Percentiles rank a stretch among this genome's conserved stretches.
Conservation (phyloP, 225 moss, liverwort and hornwort species). For the Bryoerythrophyllum caledonicum region DNA sequence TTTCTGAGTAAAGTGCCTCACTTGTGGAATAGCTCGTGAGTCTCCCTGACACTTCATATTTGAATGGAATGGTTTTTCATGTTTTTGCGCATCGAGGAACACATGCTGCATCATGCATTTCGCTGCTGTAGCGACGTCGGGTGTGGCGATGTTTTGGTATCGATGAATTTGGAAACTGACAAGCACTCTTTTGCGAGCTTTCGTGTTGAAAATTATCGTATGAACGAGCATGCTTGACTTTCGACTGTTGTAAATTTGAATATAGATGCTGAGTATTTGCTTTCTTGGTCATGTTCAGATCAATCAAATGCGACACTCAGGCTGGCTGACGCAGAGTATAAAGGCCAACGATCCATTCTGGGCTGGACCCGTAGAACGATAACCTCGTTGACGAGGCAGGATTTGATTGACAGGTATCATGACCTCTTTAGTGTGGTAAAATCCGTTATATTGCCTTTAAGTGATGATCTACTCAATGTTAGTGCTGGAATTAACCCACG, state of each 20-base stretch:
- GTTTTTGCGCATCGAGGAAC: background rate
- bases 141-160: background rate
- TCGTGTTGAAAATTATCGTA: background rate
- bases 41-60: background rate
- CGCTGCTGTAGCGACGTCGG: background rate
- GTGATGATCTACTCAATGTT: background rate
- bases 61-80: constrained; percentile 3
- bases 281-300: constrained; percentile 26
- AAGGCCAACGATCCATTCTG: constrained; percentile 55
- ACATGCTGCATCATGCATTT: background rate
- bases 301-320: constrained; percentile 53
- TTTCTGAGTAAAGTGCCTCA: background rate
- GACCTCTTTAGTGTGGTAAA: background rate
- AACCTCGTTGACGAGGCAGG: constrained; percentile 47
- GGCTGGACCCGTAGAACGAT: constrained; percentile 44
- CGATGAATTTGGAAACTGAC: background rate
- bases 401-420: constrained; percentile 54
- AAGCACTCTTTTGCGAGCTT: background rate
- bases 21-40: background rate
- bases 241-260: background rate
- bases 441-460: background rate
- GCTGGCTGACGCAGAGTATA: constrained; percentile 50
- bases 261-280: constrained; percentile 12
- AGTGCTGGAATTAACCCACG: constrained; percentile 37
- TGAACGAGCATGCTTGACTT: background rate